phyloP scores from a whole-genome alignment of 1,284 basidiomycete genomes.

The Boletus semigastroideus region DNA sequence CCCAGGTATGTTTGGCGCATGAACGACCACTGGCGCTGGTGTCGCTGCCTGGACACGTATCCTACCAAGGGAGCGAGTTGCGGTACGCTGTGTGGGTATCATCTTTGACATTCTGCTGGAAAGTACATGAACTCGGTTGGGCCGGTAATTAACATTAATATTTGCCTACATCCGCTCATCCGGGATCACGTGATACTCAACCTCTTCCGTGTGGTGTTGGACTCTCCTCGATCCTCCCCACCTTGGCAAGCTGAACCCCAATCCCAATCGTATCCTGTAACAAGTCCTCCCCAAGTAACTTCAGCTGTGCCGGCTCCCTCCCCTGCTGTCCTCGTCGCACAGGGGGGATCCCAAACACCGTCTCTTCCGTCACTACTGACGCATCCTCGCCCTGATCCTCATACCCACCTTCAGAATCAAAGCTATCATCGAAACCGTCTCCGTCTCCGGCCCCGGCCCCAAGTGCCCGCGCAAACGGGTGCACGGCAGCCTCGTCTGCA shows the following conservation, averaged over 20 bases:
- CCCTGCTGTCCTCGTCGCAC: slow-evolving; percentile 40
- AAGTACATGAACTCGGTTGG: background rate
- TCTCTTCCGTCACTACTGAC: slow-evolving; percentile 49
- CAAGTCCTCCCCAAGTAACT: slow-evolving; percentile 58
- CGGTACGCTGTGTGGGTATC: slow-evolving; percentile 34
- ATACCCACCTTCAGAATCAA: slow-evolving; percentile 41
- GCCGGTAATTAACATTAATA: background rate
- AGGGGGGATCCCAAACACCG: slow-evolving; percentile 65
- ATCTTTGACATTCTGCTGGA: slow-evolving; percentile 10
- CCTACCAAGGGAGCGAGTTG: slow-evolving; percentile 21
- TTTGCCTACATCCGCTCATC: slow-evolving; percentile 15
- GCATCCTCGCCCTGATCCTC: slow-evolving; percentile 13
- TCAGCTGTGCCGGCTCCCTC: slow-evolving; percentile 37
- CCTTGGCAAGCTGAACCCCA: slow-evolving; percentile 48
- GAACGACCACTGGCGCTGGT: slow-evolving; percentile 10
- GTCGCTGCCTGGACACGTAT: slow-evolving; percentile 15
- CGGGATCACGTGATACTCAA: slow-evolving; percentile 21
- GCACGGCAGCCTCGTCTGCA: slow-evolving; percentile 40
- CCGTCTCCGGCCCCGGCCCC: slow-evolving; percentile 42
- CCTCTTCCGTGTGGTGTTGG: slow-evolving; percentile 51
- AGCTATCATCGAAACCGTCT: slow-evolving; percentile 51
- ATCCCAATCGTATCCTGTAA: slow-evolving; percentile 63
- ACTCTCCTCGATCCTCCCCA: slow-evolving; percentile 55
- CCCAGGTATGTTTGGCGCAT: slow-evolving; percentile 3
- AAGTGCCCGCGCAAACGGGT: slow-evolving; percentile 51